A percentile compares a stretch with the other conserved stretches of the same genome.
phyloP scores from a whole-genome alignment of 305 asterid genomes.

The Nicotiana rustica region DNA sequence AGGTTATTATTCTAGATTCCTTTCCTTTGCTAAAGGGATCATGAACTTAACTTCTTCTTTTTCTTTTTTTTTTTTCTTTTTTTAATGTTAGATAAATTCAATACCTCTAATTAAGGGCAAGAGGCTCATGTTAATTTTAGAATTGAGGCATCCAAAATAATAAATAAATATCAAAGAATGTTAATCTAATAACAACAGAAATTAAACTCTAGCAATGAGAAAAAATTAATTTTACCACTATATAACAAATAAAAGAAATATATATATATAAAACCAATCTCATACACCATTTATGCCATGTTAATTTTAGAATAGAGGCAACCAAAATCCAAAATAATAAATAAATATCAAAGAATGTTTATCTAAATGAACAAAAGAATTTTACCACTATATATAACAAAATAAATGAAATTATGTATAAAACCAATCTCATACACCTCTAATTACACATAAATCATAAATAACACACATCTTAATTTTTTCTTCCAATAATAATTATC shows the following conservation, averaged over 20 bases:
- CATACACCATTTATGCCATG: background rate
- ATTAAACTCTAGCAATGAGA: no score
- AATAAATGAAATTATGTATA: no score
- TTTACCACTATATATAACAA: background rate
- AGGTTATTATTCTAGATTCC: slow-evolving; percentile 7
- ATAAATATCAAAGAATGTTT: no score
- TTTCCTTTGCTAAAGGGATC: background rate
- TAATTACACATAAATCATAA: background rate
- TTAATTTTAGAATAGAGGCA: background rate
- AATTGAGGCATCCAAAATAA: background rate
- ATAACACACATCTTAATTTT: background rate
- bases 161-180: no score
- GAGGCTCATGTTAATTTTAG: background rate
- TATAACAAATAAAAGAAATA: no score
- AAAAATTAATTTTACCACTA: background rate
- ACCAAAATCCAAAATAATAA: background rate
- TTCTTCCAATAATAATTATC: background rate
- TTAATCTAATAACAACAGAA: no score
- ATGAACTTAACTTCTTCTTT: background rate
- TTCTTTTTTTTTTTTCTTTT: no score
- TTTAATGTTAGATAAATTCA: no score
- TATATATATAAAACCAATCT: background rate
- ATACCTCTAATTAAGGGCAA: background rate
- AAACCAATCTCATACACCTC: background rate
- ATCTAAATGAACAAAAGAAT: no score